Percentiles rank a stretch among this genome's conserved stretches.
These are phyloP conservation scores for Drechslerella coelobrocha DNA, from an alignment of 2,329 filamentous ascomycete genomes.

Conservation along the genomic window DNA sequence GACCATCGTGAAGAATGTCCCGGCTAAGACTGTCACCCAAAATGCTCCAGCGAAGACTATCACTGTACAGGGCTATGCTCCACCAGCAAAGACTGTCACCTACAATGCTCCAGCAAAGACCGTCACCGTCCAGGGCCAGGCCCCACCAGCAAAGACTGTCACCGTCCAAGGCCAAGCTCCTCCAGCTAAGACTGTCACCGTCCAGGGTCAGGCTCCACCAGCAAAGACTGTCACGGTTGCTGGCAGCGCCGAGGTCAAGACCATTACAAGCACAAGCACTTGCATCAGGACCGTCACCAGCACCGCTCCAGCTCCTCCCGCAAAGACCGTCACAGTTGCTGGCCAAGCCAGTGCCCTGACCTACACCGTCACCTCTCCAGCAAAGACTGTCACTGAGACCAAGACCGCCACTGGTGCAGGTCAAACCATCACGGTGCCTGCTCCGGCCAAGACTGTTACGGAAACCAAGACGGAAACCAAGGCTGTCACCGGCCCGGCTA, in stretches of 20 bases:
- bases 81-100: not conserved
- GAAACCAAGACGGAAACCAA: slow-evolving; percentile 9
- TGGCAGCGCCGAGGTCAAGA: slow-evolving; percentile 4
- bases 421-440: not conserved
- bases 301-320: slow-evolving; percentile 6
- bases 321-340: slow-evolving; percentile 12
- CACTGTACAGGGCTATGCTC: slow-evolving; percentile 15
- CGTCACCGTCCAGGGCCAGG: not conserved
- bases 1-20: not conserved
- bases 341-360: slow-evolving; percentile 5
- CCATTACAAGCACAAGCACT: slow-evolving; percentile 6
- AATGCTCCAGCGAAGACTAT: not conserved
- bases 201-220: not conserved
- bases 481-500: not conserved
- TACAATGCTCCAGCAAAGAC: not conserved
- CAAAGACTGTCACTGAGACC: slow-evolving; percentile 1
- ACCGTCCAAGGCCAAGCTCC: not conserved
- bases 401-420: not conserved
- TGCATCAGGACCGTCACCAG: not conserved
- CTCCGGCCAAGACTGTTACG: slow-evolving; percentile 12
- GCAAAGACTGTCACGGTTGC: slow-evolving; percentile 3
- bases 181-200: slow-evolving; percentile 1
- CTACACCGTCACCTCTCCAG: not conserved
- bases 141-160: not conserved
- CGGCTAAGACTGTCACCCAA: not conserved